These are phyloP conservation scores for Mycena pura DNA, from an alignment of 768 basidiomycete genomes.

Conservation along the genomic window DNA sequence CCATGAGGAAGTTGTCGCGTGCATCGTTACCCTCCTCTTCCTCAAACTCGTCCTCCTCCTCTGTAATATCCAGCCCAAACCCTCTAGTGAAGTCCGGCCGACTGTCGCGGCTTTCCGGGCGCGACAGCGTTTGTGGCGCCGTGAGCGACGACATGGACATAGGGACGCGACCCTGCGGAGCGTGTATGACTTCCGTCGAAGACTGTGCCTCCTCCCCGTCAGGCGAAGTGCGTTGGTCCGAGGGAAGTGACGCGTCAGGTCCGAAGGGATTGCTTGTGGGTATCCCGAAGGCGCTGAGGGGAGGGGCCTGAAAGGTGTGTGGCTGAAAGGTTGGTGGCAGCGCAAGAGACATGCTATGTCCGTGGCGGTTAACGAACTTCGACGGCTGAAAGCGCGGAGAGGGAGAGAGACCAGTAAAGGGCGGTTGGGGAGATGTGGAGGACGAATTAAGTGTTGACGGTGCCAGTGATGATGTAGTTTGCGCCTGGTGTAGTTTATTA, in stretches of 20 bases:
- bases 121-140: slow-evolving; percentile 49
- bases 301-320: slow-evolving; percentile 40
- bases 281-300: slow-evolving; percentile 40
- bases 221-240: slow-evolving; percentile 44
- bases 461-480: slow-evolving; percentile 42
- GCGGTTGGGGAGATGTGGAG: slow-evolving; percentile 70
- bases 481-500: slow-evolving; percentile 82
- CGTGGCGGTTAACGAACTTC: slow-evolving; percentile 64
- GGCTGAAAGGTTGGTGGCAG: slow-evolving; percentile 58
- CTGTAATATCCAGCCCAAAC: slow-evolving; percentile 81
- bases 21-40: slow-evolving; percentile 35
- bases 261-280: slow-evolving; percentile 72
- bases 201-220: slow-evolving; percentile 29
- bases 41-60: slow-evolving; percentile 51
- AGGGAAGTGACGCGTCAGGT: slow-evolving; percentile 58
- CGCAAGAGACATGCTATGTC: slow-evolving; percentile 76
- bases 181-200: slow-evolving; percentile 46
- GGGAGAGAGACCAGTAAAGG: slow-evolving; percentile 55
- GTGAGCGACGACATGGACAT: slow-evolving; percentile 49
- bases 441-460: slow-evolving; percentile 59
- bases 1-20: slow-evolving; percentile 11
- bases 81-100: slow-evolving; percentile 79
- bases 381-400: slow-evolving; percentile 49
- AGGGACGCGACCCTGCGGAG: slow-evolving; percentile 63
- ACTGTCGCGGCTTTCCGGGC: slow-evolving; percentile 53